Conservation (phyloP, 2,329 filamentous ascomycete genomes). For the Echinosphaeria canescens region DNA sequence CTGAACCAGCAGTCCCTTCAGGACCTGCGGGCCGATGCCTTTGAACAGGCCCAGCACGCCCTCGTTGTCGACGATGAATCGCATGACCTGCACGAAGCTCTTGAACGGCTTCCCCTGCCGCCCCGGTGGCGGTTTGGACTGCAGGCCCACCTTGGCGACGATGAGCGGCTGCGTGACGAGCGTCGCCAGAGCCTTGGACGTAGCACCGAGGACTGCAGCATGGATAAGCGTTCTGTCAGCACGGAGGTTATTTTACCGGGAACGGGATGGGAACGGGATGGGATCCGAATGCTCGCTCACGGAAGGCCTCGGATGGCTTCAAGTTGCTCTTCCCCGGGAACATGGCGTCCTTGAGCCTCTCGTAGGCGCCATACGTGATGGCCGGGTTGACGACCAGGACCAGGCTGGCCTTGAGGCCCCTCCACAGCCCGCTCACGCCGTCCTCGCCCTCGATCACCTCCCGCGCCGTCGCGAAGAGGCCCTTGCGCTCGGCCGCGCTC, state of each 20-base stretch:
- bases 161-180: constrained; percentile 88
- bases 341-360: constrained; percentile 57
- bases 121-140: constrained; percentile 73
- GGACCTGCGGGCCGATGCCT: constrained; percentile 81
- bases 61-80: constrained; percentile 79
- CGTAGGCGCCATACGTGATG: constrained; percentile 95
- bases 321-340: constrained; percentile 61
- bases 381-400: constrained; percentile 91
- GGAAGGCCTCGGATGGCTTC: constrained; percentile 71
- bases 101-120: constrained; percentile 83
- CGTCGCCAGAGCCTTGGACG: constrained; percentile 84
- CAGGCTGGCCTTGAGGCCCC: constrained; percentile 85
- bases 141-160: constrained; percentile 90
- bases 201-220: constrained; percentile 71
- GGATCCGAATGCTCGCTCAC: no score
- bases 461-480: constrained; percentile 64
- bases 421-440: constrained; percentile 76
- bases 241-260: no score
- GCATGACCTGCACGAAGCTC: constrained; percentile 85
- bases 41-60: constrained; percentile 78
- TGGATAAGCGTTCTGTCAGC: constrained; percentile 1
- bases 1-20: constrained; percentile 85
- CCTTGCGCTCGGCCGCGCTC: constrained; percentile 62
- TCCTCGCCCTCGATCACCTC: constrained; percentile 86
- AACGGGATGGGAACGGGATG: no score